These are phyloP conservation scores for Paxillus rubicundulus DNA, from an alignment of 768 basidiomycete species.

Conservation along the genomic window DNA sequence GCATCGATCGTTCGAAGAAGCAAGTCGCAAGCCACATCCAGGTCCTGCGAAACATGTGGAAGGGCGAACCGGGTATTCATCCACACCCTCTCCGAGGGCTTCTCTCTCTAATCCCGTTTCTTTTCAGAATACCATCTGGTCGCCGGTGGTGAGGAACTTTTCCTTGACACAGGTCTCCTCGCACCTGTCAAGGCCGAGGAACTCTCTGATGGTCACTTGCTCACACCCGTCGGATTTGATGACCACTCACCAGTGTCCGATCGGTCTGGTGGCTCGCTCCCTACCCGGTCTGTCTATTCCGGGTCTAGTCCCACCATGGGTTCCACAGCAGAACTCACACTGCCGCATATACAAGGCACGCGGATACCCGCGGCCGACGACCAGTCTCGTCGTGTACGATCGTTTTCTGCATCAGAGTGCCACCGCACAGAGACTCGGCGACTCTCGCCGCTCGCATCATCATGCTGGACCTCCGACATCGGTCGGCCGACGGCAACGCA, in stretches of 20 bases:
- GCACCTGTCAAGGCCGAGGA: slow-evolving; percentile 58
- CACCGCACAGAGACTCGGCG: slow-evolving; percentile 31
- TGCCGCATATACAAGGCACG: slow-evolving; percentile 19
- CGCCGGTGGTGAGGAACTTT: slow-evolving; percentile 76
- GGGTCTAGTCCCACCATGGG: slow-evolving; percentile 21
- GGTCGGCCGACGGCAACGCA: slow-evolving; percentile 25
- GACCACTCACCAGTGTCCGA: slow-evolving; percentile 33
- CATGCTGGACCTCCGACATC: slow-evolving; percentile 28
- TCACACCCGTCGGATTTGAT: slow-evolving; percentile 40
- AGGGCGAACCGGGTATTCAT: slow-evolving; percentile 66
- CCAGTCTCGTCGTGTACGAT: slow-evolving; percentile 29
- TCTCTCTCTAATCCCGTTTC: slow-evolving; percentile 8
- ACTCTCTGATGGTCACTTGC: slow-evolving; percentile 38
- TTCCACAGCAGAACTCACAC: slow-evolving; percentile 25
- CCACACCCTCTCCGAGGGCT: neutral
- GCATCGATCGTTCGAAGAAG: slow-evolving; percentile 76
- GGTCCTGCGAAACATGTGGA: slow-evolving; percentile 85
- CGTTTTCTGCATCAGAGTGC: slow-evolving; percentile 28
- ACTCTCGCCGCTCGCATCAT: slow-evolving; percentile 29
- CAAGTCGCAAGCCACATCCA: slow-evolving; percentile 90
- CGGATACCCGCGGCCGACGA: slow-evolving; percentile 27
- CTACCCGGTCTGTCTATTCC: slow-evolving; percentile 25
- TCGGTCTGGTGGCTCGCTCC: slow-evolving; percentile 29
- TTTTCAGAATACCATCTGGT: slow-evolving; percentile 69
- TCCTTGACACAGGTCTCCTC: slow-evolving; percentile 47